These are phyloP conservation scores for Microcos paniculata DNA, from an alignment of 345 rosid species.

Conservation along the genomic window DNA sequence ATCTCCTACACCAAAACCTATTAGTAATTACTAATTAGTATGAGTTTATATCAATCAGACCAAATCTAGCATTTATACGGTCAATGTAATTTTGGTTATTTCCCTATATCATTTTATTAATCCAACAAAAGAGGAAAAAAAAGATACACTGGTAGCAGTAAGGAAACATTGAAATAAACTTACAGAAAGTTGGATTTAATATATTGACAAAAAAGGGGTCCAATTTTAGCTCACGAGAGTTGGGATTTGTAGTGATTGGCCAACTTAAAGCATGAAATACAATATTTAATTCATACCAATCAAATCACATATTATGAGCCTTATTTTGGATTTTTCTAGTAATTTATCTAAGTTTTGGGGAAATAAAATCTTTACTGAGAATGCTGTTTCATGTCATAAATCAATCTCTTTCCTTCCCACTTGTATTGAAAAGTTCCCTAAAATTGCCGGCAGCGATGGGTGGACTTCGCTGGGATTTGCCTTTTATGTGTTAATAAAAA, in stretches of 20 bases:
- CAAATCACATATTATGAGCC: neutral
- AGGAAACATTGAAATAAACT: neutral
- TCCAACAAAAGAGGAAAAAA: neutral
- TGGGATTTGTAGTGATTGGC: neutral
- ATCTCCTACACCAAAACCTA: no score
- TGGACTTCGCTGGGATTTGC: neutral
- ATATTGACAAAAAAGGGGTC: neutral
- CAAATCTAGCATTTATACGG: no score
- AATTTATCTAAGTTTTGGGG: neutral
- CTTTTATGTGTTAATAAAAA: neutral
- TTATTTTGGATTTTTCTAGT: neutral
- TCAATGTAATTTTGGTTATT: no score
- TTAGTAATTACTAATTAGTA: no score
- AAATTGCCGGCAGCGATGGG: neutral
- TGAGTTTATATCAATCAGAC: no score
- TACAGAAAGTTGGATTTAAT: neutral
- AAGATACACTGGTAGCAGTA: neutral
- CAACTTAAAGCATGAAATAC: neutral
- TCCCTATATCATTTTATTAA: neutral
- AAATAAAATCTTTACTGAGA: neutral
- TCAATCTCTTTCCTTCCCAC: neutral
- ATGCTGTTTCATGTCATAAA: neutral
- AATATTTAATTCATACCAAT: neutral
- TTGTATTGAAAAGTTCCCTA: neutral
- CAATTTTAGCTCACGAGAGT: no score